Evolutionary conservation across 2,329 filamentous ascomycete species (phyloP), one percentile per base, ranked within the genome.

Genomic region (Colletotrichum orbiculare): DNA sequence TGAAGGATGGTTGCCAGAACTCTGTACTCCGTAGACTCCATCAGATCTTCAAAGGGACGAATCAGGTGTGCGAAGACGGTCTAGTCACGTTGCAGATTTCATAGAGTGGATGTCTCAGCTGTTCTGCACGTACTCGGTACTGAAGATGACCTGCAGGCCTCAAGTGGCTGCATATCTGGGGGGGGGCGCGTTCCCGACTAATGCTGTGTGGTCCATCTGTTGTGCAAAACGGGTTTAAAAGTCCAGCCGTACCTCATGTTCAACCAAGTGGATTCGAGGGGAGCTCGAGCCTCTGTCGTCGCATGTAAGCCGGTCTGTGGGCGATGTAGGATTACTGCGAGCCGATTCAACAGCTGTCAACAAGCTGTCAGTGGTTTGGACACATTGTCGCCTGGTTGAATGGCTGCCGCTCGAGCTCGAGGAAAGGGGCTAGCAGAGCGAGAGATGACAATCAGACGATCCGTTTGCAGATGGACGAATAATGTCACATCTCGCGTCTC

Each of bases 201-300:
- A 35, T 35, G 35, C 6, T 8, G 48, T 53, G 49, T 42, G 35
- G 43, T n/a, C 35, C 46, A 34, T 52, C 42, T 35, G 12, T n/a
- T 12, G 42, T 45, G 39, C 13, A 48, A 53, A 11, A 6, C n/a
- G 48, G 38, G 25, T 11, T 50, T n/a, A 34, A 65, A 45, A n/a
- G 45, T 52, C 50, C 50, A 55, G 13, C 55, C 38, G 37, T 33
- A 8, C 13, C 4, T 2, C 42, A 45, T 12, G 17, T 10, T 11
- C 8, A 45, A 42, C 25, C 25, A 25, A 25, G 49, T 49, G 61
- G 57, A 45, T 61, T 64, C 38, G 45, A 60, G 57, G 37, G 37
- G 63, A 53, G 58, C 62, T 61, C 62, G 46, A 55, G 62, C 62
- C 62, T 62, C 58, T 12, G 42, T 43, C 9, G 43, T 60, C 17